Base-by-base conservation (phyloP, 805 yeast species). In the Komagataella pastoris region DNA sequence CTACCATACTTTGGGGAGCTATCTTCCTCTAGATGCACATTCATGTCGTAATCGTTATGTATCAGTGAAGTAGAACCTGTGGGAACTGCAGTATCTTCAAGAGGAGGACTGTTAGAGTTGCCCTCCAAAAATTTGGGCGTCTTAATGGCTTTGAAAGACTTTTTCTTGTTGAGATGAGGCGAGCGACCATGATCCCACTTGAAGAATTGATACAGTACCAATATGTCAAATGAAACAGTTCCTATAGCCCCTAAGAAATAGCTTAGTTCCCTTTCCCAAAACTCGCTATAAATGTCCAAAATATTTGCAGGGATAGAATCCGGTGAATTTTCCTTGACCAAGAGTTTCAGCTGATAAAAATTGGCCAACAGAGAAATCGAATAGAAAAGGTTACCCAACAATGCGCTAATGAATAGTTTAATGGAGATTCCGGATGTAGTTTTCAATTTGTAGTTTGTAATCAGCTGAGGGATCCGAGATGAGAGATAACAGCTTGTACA, bases 341-440 rank as follows among this genome's bases (percentile, higher is more conserved):
- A 70, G 52, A 59, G 55, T 17, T 75, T 58, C 17, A 75, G 68
- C 6, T 59, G 55, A 56, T 76, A 68, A 30, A 10, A 30, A 52
- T 75, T 74, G 1, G 78, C 68, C 12, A 73, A 49, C 14, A 78
- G 66, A 0, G 81, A 76, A 3, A 73, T 46, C 0, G 81, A 73
- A 58, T 77, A 78, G 10, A 73, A 65, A 7, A 75, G 50, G 59
- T 78, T 78, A 0, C 82, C 83, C 12, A 67, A 46, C 18, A 77
- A 64, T 6, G 81, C 81, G 46, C 76, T 69, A 2, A 70, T 66
- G 54, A 78, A 75, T 18, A 78, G 61, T 44, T 75, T 59, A 8
- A 78, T 71, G 1, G 80, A 73, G 7, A 78, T 66, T 6, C 83
- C 83, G 3, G 68, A 71, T 1, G 79, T 79, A 5, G 80, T 70